Evolutionary conservation across 2,329 filamentous ascomycete genomes (phyloP), one percentile per base, ranked within the genome.

Genomic region (Trichoderma polysporum): DNA sequence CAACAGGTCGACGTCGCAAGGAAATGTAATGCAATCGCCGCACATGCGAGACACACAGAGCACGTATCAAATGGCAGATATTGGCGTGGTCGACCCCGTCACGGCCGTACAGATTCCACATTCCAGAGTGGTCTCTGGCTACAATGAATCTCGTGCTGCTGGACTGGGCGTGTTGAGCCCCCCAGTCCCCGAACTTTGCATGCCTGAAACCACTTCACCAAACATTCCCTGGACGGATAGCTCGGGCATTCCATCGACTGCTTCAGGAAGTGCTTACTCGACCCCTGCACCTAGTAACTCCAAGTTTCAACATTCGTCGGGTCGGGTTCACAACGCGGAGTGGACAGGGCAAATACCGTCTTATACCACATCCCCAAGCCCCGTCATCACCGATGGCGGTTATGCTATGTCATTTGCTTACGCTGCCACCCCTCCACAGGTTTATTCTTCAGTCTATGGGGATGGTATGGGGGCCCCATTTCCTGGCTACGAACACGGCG

Each of bases 221-320:
- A 68, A 67, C 22, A 50, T 71, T 9, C 45, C 71, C 31, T 78
- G 76, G 73, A 76, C 76, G 37, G 82, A 82, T 31, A 74, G 72
- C 57, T 78, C 82, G 9, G 76, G 76, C 5, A 80, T 81, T 75
- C 72, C 78, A 3, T 83, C 82, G 3, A 83, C 83, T 13, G 76
- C 80, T n/a, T 77, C 82, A 8, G 81, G 81, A 52, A 84, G 82
- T 73, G 77, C 76, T 27, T 84, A 81, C 69, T 85, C 83, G 2
- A 82, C 83, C 2, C 79, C 71, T 10, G 71, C 81, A 19, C 81
- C 82, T 7, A 81, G 82, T 15, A 76, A 74, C 52, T 71, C 76
- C 2, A 69, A 74, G 27, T 72, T 72, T 45, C 69, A 74, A n/a
- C 73, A 70, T 7, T 68, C 72, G 2, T 69, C 74, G n/a, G 71